Conservation (phyloP, 192 early-diverging fungal genomes). For the Gorgonomyces haynaldii region DNA sequence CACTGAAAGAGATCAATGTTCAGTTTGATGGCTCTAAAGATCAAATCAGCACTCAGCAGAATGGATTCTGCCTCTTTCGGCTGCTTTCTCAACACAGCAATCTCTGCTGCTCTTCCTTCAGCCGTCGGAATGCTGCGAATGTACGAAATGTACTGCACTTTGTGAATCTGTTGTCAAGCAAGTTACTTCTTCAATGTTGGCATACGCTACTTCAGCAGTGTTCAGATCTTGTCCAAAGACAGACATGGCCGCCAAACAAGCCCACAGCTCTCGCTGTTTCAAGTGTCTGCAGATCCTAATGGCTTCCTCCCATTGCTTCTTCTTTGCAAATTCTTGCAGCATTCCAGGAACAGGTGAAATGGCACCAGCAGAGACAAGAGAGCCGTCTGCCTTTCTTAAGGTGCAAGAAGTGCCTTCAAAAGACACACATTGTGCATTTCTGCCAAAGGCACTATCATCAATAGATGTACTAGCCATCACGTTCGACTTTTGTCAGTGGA, state of each 20-base stretch:
- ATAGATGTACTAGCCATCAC: slow-evolving; percentile 30
- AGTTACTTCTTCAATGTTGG: slow-evolving; percentile 39
- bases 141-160: slow-evolving; percentile 47
- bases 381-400: slow-evolving; percentile 38
- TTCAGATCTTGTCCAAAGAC: slow-evolving; percentile 43
- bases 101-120: slow-evolving; percentile 38
- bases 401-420: slow-evolving; percentile 45
- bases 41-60: slow-evolving; percentile 31
- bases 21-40: slow-evolving; percentile 39
- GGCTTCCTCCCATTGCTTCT: slow-evolving; percentile 53
- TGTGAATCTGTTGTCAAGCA: slow-evolving; percentile 15
- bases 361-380: slow-evolving; percentile 33
- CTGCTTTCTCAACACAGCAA: slow-evolving; percentile 38
- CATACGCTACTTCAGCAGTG: slow-evolving; percentile 52
- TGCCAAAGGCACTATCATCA: slow-evolving; percentile 26
- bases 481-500: slow-evolving; percentile 33
- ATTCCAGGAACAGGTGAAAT: slow-evolving; percentile 38
- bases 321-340: slow-evolving; percentile 39
- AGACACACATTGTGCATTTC: slow-evolving; percentile 37
- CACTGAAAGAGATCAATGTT: slow-evolving; percentile 43
- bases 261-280: slow-evolving; percentile 46
- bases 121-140: slow-evolving; percentile 37
- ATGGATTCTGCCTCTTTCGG: slow-evolving; percentile 44
- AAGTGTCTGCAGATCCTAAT: slow-evolving; percentile 41
- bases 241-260: slow-evolving; percentile 46